Evolutionary conservation across 331 rosid genomes (phyloP), one percentile per base, ranked within the genome.

Genomic region (Spiraea crenata): DNA sequence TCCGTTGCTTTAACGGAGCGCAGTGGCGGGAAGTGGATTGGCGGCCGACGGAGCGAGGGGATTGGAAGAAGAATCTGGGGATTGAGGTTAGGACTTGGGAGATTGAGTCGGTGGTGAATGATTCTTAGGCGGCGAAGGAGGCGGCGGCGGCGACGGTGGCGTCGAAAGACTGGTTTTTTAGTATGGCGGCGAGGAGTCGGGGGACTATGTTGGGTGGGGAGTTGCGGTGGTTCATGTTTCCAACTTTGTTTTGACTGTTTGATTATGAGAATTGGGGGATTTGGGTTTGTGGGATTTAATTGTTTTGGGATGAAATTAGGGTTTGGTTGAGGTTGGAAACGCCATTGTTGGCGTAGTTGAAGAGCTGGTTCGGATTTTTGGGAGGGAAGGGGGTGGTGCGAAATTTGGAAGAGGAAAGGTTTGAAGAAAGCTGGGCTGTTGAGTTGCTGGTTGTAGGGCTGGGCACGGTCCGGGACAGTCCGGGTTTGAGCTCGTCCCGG

Each of bases 1-100:
- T 84, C 77, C 95, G 89, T 49, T 92, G 95, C 42, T 79, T 91
- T 9, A 89, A 76, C 0, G 96, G 84, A 63, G 97, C 34, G 17
- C 97, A 92, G 82, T 85, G 97, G 5, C 97, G 89, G 77, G 77
- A 77, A 56, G 72, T 67, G 0, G 57, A 62, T 72, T 93, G 99
- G 64, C 84, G 62, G 40, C 92, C 95, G 31, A 89, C 60, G 80
- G 97, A 93, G 78, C 88, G 90, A 63, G 84, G 76, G 34, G 91
- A 84, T 38, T 83, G 96, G 85, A 93, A 89, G 76, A 90, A 79
- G 87, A 75, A 85, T 34, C 81, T 77, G 74, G 97, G 82, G 37
- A 90, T 77, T 40, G 88, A 85, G 35, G 88, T 79, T 45, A 93
- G 74, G 17, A 85, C 83, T 35, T 82, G 78, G 3, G 81, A 81